Evolutionary conservation across 805 yeast species (phyloP), one percentile per base, ranked within the genome.

Genomic region (Kazachstania viticola): DNA sequence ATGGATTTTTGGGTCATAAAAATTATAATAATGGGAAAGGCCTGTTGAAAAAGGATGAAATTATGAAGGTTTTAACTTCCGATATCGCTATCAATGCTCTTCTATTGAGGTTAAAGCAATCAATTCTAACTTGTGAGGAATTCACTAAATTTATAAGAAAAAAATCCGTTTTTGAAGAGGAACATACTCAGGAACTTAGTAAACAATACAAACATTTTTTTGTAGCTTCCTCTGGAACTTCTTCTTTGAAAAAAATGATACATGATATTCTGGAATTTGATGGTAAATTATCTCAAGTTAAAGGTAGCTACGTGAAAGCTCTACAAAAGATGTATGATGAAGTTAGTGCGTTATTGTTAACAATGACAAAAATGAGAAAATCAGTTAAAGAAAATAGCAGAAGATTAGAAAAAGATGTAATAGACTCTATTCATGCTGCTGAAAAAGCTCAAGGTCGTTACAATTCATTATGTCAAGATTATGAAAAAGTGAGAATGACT

Each of bases 271-370:
- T 87, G 32, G 75, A 71, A 39, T 73, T 78, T 43, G 95, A 87
- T 55, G 95, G 87, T 39, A 74, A 76, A 40, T 57, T 82, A 27
- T 67, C 70, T 11, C 71, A 68, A 29, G 93, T 83, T 11, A 82
- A 85, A 12, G 64, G 69, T 25, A 74, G 87, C 5, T 87, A 76
- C 57, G 79, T 82, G 21, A 75, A 75, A 30, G 85, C 91, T 1
- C 62, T 91, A 48, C 78, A 73, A 43, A 76, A 74, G 24, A 91
- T 91, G 84, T 73, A 76, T 46, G 94, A 82, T 45, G 96, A 91
- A 55, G 61, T 91, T 36, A 56, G 63, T 11, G 76, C 94, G 0
- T 64, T 91, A 39, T 65, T 81, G 13, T 65, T 72, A 14, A 73
- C 84, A 3, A 73, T 85, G 41, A 67, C 81, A 9, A 71, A 79